Percentiles rank a stretch among this genome's conserved stretches.
Evolutionary conservation across 2,329 filamentous ascomycete genomes (phyloP).

Genomic region (Botryosphaeria agaves): DNA sequence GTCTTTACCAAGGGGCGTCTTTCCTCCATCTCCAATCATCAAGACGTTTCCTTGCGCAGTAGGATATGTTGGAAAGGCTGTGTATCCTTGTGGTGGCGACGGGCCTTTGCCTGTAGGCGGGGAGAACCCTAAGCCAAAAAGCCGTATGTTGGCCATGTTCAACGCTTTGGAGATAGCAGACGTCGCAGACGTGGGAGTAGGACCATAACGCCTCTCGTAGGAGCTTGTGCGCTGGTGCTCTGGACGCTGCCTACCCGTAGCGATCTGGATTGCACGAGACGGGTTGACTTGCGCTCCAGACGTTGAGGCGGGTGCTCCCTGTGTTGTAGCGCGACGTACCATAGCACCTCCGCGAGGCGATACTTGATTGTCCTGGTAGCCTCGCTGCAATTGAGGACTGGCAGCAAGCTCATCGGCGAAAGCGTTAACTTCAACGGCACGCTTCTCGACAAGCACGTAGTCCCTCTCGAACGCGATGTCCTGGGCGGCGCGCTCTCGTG

Average conservation of each 20-base stretch:
- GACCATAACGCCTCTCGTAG: conserved; percentile 63
- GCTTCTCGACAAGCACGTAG: conserved; percentile 91
- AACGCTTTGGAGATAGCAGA: conserved; percentile 91
- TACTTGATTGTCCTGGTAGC: conserved; percentile 24
- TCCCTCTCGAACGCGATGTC: conserved; percentile 85
- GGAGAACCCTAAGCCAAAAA: conserved; percentile 55
- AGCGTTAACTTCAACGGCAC: conserved; percentile 89
- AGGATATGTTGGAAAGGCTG: conserved; percentile 72
- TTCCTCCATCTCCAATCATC: conserved; percentile 43
- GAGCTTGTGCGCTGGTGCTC: conserved; percentile 63
- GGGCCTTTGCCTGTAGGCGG: conserved; percentile 41
- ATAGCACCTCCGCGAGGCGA: conserved; percentile 45
- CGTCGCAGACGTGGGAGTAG: conserved; percentile 58
- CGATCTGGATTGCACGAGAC: conserved; percentile 59
- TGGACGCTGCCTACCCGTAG: conserved; percentile 43
- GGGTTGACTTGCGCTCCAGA: conserved; percentile 53
- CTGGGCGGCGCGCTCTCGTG: conserved; percentile 53
- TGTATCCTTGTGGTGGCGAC: conserved; percentile 61
- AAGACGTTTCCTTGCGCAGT: conserved; percentile 54
- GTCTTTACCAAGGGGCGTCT: conserved; percentile 43
- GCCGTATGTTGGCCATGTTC: conserved; percentile 69
- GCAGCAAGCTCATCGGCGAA: conserved; percentile 89
- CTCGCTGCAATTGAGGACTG: conserved; percentile 46
- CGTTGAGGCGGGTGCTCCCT: conserved; percentile 50
- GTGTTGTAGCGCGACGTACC: conserved; percentile 60